Conservation (phyloP, 208 protist genomes). For the Spongospora subterranea region DNA sequence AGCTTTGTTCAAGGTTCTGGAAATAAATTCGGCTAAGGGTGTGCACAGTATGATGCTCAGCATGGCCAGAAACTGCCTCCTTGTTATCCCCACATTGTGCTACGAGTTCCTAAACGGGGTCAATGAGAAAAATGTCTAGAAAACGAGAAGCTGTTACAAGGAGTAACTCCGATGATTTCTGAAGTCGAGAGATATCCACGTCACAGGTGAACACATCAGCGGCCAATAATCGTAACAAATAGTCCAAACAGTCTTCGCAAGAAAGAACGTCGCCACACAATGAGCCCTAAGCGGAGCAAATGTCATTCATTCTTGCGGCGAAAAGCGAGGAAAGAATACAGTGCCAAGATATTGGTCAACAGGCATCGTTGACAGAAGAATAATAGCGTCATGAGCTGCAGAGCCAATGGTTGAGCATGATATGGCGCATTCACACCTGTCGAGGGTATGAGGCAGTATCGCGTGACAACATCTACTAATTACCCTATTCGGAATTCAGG, state of each 20-base stretch:
- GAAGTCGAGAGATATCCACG: not conserved
- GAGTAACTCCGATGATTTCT: not conserved
- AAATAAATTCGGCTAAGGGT: not conserved
- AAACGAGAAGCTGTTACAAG: not conserved
- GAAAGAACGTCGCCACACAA: not conserved
- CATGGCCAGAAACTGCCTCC: not conserved
- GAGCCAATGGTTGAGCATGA: not conserved
- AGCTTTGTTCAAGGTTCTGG: not conserved
- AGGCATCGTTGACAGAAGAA: not conserved
- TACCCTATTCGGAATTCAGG: constrained; percentile 21
- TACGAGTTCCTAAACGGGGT: not conserved
- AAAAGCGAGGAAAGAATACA: not conserved
- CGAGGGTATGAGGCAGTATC: not conserved
- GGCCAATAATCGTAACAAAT: not conserved
- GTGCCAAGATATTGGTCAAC: not conserved
- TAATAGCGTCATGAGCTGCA: not conserved
- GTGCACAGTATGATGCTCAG: not conserved
- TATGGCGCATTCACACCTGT: constrained; percentile 8
- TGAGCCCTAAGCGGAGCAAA: not conserved
- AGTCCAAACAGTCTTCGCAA: not conserved
- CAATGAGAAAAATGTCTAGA: not conserved
- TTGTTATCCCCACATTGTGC: not conserved
- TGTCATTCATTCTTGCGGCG: not conserved
- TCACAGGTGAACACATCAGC: not conserved
- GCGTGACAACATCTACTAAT: not conserved